phyloP scores from a whole-genome alignment of 1,284 basidiomycete genomes.

The Cutaneotrichosporon sp. region DNA sequence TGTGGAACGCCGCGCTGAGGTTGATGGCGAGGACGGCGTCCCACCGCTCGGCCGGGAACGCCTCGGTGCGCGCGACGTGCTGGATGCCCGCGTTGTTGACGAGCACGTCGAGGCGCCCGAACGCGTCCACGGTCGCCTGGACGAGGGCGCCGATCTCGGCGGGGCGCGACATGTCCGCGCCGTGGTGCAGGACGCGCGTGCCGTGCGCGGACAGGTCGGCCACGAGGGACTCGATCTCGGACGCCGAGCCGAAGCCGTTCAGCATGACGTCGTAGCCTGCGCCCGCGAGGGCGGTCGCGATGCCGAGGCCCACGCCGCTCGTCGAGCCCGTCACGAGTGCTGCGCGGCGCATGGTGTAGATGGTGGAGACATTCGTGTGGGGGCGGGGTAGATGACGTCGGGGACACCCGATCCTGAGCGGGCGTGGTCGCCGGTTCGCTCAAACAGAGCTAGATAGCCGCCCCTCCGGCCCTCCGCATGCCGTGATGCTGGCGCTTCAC shows the following conservation, averaged over 20 bases:
- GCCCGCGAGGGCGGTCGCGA: constrained; percentile 66
- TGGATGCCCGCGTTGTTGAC: constrained; percentile 21
- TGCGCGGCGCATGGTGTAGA: constrained; percentile 5
- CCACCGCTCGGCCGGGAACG: constrained; percentile 14
- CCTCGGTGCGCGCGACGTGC: constrained; percentile 5
- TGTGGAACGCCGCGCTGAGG: constrained; percentile 15
- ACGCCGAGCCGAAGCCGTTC: constrained; percentile 58
- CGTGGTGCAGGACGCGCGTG: not conserved
- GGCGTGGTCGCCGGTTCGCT: too few species aligned
- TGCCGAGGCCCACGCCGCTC: constrained; percentile 70
- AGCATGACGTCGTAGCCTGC: constrained; percentile 88
- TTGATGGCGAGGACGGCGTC: constrained; percentile 14
- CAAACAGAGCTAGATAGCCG: too few species aligned
- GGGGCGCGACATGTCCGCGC: constrained; percentile 12
- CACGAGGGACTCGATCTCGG: not conserved
- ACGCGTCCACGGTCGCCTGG: not conserved
- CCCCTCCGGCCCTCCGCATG: too few species aligned
- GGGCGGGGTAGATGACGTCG: not conserved
- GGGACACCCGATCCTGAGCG: too few species aligned
- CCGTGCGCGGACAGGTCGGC: not conserved
- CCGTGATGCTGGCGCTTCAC: too few species aligned
- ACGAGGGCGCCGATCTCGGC: constrained; percentile 11
- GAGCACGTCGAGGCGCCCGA: constrained; percentile 13
- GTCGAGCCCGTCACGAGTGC: constrained; percentile 69
- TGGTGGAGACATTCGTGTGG: not conserved